Evolutionary conservation across 1,284 basidiomycete genomes (phyloP), one percentile per base, ranked within the genome.

Genomic region (Cronartium ribicola): DNA sequence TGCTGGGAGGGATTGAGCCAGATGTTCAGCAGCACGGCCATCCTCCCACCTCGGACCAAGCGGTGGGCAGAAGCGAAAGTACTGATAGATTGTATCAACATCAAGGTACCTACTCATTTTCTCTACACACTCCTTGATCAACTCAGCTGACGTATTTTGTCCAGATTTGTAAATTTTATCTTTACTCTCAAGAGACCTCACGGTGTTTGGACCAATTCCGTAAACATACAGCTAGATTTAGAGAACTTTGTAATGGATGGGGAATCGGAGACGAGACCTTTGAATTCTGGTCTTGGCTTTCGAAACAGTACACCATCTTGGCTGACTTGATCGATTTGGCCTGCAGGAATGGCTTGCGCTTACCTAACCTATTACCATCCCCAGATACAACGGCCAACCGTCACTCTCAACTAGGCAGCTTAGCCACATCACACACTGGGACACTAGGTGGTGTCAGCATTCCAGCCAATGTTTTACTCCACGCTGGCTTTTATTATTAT

Each of bases 41-140:
- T 91, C 69, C 81, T 96, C 4, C 91, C 91, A 0, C 94, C 95
- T 4, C 86, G 94, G 3, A 97, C 94, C 0, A 98, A 98, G 81
- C 86, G 95, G 40, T 98, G 95, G 94, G 94, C 95, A 3, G 95
- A 98, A 82, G 95, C 94, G 1, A 97, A 96, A 80, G 95, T 98
- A 1, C 85, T 98, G 2, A 91, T 91, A 0, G 95, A 98, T 80
- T 91, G 90, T 77, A 88, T 95, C 75, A 90, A 88, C 75, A 84
- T 94, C 79, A 92, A 94, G 84, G 92, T 90, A 76, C 61, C 83
- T 74, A 4, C 29, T n/a, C 7, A 36, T 11, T 48, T 29, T n/a
- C 4, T 29, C 13, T 8, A 2, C 22, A 20, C 46, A 10, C 17
- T 48, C 8, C 39, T 60, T 46, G 6, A 22, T 72, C 40, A 20